Percentiles rank a stretch among this genome's conserved stretches.
Conservation (phyloP, 2,329 filamentous ascomycete genomes). For the Ophiosphaerella herpotricha region DNA sequence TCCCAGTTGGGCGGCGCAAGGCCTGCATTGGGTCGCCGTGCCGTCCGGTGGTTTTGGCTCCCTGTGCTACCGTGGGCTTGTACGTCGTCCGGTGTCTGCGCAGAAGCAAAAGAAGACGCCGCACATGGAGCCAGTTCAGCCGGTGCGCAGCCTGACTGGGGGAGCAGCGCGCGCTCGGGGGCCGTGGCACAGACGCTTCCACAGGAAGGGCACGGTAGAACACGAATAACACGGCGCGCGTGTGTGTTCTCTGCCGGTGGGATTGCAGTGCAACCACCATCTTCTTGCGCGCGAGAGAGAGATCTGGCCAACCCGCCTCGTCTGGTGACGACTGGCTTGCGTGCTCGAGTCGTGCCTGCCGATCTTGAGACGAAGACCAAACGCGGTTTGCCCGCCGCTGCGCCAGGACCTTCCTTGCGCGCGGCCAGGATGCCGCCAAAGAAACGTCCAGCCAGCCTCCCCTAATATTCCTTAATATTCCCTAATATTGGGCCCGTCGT, state of each 20-base stretch:
- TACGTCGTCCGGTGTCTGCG: not conserved
- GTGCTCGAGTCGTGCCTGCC: conserved; percentile 12
- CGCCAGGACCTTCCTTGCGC: conserved; percentile 11
- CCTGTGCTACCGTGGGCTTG: not conserved
- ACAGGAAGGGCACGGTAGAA: not conserved
- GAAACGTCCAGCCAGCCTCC: conserved; percentile 4
- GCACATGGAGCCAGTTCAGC: too few relatives aligned
- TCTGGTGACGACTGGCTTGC: conserved; percentile 2
- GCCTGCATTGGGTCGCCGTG: not conserved
- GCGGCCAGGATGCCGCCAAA: conserved; percentile 7
- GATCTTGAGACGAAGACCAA: conserved; percentile 17
- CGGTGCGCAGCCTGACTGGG: too few relatives aligned
- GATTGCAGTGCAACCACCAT: not conserved
- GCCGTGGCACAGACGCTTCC: too few relatives aligned
- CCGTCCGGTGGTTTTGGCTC: not conserved
- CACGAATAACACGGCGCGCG: conserved; percentile 1
- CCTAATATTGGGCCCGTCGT: conserved; percentile 6
- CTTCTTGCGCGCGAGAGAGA: not conserved
- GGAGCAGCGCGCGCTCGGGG: too few relatives aligned
- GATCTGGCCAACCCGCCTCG: conserved; percentile 2
- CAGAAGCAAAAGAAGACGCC: not conserved
- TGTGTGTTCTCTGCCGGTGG: conserved; percentile 1
- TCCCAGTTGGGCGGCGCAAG: too few relatives aligned
- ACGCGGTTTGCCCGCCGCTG: conserved; percentile 15
- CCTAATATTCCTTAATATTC: conserved; percentile 11